Evolutionary conservation across 139 green algal species (phyloP), one percentile per base, ranked within the genome.

Genomic region (Volvox reticuliferus): DNA sequence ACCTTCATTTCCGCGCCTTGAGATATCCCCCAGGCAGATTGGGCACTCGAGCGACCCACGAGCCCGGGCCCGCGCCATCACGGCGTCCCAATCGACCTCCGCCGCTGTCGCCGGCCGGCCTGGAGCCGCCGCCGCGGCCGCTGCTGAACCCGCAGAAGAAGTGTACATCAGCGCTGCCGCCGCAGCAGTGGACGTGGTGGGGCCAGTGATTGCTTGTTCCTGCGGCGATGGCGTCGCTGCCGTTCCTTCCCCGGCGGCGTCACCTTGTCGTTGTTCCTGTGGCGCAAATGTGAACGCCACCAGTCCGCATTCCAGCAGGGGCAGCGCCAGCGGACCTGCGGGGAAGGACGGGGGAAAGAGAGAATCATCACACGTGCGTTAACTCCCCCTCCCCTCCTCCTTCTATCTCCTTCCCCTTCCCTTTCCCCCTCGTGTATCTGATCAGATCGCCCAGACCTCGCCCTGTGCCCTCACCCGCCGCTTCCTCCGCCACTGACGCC

Each of bases 21-120:
- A 87, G 61, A 97, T 89, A 2, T 75, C 50, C 0, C 79, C 89
- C 32, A 97, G 88, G 90, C 96, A 97, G 37, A 97, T 97, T 6
- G 95, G 83, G 90, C 96, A 97, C 17, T 97, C 95, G 22, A 89
- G 82, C 22, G 91, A 86, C 18, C 92, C 95, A 12, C 95, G 79
- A 14, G 84, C 75, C 67, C 61, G 55, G 1, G 90, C 85, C 63
- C 65, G 24, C n/a, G 84, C 78, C 62, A 95, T 79, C 26, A 96
- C 89, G 0, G 61, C 55, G 19, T 94, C 89, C 95, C 95, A 96
- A 76, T 96, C 90, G 63, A 92, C 87, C 78, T 62, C 78, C 3
- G 69, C 71, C 36, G 26, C 32, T 35, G 62, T 33, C 12, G 62
- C 78, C 19, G 68, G 76, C 65, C 77, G 32, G 33, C 67, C 80